phyloP scores from a whole-genome alignment of 345 rosid species.

The Viola odorata region DNA sequence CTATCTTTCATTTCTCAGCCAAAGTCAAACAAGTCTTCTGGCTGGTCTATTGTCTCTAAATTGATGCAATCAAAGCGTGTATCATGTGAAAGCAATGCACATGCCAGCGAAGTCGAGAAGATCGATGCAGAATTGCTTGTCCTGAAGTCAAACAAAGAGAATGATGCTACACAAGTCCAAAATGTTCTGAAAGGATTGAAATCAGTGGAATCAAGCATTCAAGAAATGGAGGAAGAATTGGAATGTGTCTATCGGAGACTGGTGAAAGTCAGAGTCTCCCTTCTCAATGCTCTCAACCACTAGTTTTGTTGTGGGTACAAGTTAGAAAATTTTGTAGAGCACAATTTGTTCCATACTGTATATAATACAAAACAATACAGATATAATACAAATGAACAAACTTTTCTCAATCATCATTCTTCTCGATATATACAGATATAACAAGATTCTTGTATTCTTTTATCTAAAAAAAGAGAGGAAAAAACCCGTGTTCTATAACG shows the following conservation, averaged over 20 bases:
- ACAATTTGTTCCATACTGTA: too few species aligned
- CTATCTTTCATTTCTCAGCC: constrained; percentile 2
- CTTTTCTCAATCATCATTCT: too few species aligned
- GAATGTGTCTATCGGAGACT: constrained; percentile 1
- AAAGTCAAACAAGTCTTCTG: constrained; percentile 5
- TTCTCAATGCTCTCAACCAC: not conserved
- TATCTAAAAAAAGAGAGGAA: too few species aligned
- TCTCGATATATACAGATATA: too few species aligned
- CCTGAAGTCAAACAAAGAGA: constrained; percentile 5
- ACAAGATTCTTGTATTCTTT: too few species aligned
- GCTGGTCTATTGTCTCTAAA: constrained; percentile 16
- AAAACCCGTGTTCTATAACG: too few species aligned
- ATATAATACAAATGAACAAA: too few species aligned
- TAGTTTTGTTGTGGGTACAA: not conserved
- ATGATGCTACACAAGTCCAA: not conserved
- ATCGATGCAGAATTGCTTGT: constrained; percentile 8
- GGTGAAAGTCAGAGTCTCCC: not conserved
- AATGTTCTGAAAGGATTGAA: not conserved
- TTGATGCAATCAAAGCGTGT: constrained; percentile 7
- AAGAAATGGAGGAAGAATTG: not conserved
- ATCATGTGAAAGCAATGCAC: not conserved
- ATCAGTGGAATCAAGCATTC: constrained; percentile 1
- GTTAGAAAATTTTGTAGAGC: too few species aligned
- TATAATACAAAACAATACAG: too few species aligned
- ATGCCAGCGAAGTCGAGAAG: not conserved